A percentile compares a stretch with the other conserved stretches of the same genome.
These are phyloP conservation scores for Leucoagaricus sp. DNA, from an alignment of 1,284 basidiomycete species.

Conservation along the genomic window DNA sequence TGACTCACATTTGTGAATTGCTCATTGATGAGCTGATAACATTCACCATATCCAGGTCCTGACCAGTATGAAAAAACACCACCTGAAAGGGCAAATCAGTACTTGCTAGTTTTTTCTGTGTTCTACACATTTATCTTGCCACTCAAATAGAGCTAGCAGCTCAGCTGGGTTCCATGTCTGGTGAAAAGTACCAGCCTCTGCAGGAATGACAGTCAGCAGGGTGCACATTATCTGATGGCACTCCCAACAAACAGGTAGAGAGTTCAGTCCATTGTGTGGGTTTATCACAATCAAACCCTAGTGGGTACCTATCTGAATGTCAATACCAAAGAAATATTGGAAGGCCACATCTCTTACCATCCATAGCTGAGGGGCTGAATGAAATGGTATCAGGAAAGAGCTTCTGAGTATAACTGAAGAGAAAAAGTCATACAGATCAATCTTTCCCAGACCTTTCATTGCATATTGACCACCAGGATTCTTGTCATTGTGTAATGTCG, in stretches of 20 bases:
- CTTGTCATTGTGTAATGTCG: constrained; percentile 43
- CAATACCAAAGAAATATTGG: neutral
- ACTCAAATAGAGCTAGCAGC: constrained; percentile 37
- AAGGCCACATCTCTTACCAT: constrained; percentile 37
- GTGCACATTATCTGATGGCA: neutral
- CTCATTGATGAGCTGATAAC: constrained; percentile 43
- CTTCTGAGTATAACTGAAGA: neutral
- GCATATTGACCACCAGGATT: constrained; percentile 33
- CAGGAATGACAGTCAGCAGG: neutral
- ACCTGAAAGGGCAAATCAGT: constrained; percentile 16
- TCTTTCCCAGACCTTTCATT: constrained; percentile 35
- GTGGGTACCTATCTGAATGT: constrained; percentile 39
- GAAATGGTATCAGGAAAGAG: neutral
- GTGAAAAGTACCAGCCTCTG: constrained; percentile 33
- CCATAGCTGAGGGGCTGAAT: constrained; percentile 32
- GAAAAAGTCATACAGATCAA: constrained; percentile 37
- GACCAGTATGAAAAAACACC: constrained; percentile 37
- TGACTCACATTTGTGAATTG: constrained; percentile 42
- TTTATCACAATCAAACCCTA: constrained; percentile 51
- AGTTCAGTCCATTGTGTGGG: constrained; percentile 46
- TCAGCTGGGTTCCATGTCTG: constrained; percentile 38
- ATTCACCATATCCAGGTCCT: constrained; percentile 42
- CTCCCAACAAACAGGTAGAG: constrained; percentile 30
- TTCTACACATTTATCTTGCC: constrained; percentile 33
- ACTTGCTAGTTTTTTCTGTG: neutral